Evolutionary conservation across 2,329 filamentous ascomycete species (phyloP), one percentile per base, ranked within the genome.

Genomic region (Talaromyces sp.): DNA sequence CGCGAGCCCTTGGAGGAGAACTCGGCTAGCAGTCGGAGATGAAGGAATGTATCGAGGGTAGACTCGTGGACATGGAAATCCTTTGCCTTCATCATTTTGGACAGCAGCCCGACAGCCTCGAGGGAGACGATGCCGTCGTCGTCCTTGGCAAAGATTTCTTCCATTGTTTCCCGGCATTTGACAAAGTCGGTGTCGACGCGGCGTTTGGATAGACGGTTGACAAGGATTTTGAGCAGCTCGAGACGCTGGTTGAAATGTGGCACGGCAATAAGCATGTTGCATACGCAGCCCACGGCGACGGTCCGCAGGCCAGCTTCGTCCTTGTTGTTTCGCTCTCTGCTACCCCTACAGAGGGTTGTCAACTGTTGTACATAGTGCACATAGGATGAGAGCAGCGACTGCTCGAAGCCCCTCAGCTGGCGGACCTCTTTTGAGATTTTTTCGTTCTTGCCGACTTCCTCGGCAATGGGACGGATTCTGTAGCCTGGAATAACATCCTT

Each of bases 401-500:
- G 92, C 74, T 99, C 95, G 73, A 93, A 99, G 52, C 86, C 82
- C 60, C 93, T 86, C 65, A 96, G 78, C 67, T 87, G 89, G 71
- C 89, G 87, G 36, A 98, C 92, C 31, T 98, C 95, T 73, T 96
- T 97, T 5, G 93, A 96, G 1, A 98, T 79, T 74, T 96, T 96
- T 65, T 88, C 88, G 62, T 85, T 84, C 71, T 89, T 83, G 52
- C 89, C 87, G n/a, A 59, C 61, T 34, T 92, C 89, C 63, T 96
- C 91, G 0, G 84, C 82, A 4, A 92, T 80, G 1, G 92, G 90
- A 18, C 95, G 88, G 79, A 99, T 98, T 64, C 95, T 85, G 75
- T 99, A 99, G 27, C 95, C 95, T 0, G 95, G 95, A 63, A 99
- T 98, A 54, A 97, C 85, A 76, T 98, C 95, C 75, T 94, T 96